phyloP scores from a whole-genome alignment of 495 filamentous ascomycete genomes.

The Neurospora sp. region DNA sequence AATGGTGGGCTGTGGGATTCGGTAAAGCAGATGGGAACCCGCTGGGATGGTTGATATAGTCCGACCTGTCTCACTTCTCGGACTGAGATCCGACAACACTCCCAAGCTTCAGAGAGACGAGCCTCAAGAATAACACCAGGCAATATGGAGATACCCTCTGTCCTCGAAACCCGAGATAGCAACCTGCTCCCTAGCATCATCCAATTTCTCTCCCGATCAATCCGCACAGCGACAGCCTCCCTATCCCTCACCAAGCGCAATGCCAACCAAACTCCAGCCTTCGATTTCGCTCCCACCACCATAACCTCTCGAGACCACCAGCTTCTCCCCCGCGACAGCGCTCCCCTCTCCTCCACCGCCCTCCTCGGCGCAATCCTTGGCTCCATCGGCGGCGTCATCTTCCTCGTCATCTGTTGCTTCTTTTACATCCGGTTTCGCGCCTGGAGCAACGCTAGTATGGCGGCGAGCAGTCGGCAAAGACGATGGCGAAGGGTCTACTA shows the following conservation, averaged over 20 bases:
- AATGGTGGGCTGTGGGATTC: not conserved
- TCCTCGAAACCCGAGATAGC: not conserved
- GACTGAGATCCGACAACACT: not conserved
- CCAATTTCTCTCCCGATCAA: not conserved
- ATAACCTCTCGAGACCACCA: not conserved
- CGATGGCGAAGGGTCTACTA: not conserved
- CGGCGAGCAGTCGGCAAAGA: not conserved
- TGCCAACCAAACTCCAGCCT: not conserved
- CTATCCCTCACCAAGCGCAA: not conserved
- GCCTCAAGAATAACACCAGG: not conserved
- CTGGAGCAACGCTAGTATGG: not conserved
- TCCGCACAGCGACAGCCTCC: not conserved
- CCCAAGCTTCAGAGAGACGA: not conserved
- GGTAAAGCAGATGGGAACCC: not conserved
- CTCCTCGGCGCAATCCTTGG: not conserved
- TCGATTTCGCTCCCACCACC: not conserved
- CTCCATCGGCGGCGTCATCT: not conserved
- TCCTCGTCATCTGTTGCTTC: not conserved
- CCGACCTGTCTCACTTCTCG: not conserved
- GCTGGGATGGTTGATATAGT: not conserved
- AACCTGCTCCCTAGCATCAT: not conserved
- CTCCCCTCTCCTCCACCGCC: not conserved
- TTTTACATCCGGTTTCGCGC: not conserved
- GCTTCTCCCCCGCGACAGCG: not conserved
- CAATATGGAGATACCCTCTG: not conserved